Percentiles rank a stretch among this genome's conserved stretches.
Evolutionary conservation across 768 basidiomycete genomes (phyloP).

Genomic region (Suillus placidus): DNA sequence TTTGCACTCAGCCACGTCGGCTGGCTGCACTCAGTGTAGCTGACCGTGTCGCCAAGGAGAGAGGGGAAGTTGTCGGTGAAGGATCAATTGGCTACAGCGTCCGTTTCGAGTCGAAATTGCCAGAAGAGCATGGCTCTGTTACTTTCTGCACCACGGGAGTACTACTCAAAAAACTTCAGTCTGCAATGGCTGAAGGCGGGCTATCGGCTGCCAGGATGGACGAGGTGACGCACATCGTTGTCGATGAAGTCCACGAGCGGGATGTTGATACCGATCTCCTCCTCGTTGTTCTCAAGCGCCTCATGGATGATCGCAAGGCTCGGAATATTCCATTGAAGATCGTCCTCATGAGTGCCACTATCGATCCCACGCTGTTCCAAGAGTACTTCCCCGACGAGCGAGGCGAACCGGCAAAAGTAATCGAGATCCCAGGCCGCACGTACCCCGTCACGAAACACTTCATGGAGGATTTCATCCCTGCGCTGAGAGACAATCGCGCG

Average conservation of each 20-base stretch:
- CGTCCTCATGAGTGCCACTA: slow-evolving; percentile 94
- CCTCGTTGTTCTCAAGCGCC: slow-evolving; percentile 84
- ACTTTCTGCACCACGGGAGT: slow-evolving; percentile 94
- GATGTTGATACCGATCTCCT: slow-evolving; percentile 92
- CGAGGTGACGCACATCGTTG: slow-evolving; percentile 84
- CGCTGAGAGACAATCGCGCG: slow-evolving; percentile 44
- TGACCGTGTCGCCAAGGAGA: slow-evolving; percentile 86
- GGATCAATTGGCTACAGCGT: slow-evolving; percentile 87
- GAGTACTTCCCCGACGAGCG: slow-evolving; percentile 75
- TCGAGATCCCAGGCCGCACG: slow-evolving; percentile 88
- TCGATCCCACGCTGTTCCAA: slow-evolving; percentile 88
- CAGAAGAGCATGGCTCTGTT: slow-evolving; percentile 79
- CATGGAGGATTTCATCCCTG: slow-evolving; percentile 74
- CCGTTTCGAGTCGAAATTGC: slow-evolving; percentile 82
- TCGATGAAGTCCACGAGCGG: slow-evolving; percentile 96
- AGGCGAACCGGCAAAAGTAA: slow-evolving; percentile 63
- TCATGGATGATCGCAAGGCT: slow-evolving; percentile 73
- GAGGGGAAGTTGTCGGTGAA: slow-evolving; percentile 69
- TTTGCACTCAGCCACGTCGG: slow-evolving; percentile 92
- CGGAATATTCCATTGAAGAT: slow-evolving; percentile 78
- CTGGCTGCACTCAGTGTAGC: slow-evolving; percentile 92
- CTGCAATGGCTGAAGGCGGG: slow-evolving; percentile 54
- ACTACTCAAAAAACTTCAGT: slow-evolving; percentile 85
- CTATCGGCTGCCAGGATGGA: slow-evolving; percentile 52
- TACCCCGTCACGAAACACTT: slow-evolving; percentile 85